Conservation (phyloP, 495 filamentous ascomycete genomes). For the Penicillium herquei region DNA sequence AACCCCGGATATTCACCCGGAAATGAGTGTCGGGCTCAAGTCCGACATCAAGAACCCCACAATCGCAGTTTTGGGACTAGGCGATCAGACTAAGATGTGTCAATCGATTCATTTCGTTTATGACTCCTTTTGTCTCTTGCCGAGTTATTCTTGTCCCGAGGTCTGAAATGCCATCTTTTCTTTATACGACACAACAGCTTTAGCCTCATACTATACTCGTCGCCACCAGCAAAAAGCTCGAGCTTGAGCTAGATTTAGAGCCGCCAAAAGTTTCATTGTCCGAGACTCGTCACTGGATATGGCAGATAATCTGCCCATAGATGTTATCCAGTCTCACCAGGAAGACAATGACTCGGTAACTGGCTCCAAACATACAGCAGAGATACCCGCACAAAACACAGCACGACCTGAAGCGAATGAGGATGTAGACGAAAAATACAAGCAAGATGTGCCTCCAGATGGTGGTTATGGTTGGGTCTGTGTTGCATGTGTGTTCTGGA, state of each 20-base stretch:
- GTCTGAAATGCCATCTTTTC: too few species aligned
- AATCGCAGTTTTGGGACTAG: conserved; percentile 5
- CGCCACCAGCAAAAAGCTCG: conserved; percentile 4
- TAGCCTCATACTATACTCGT: background rate
- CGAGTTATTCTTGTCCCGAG: background rate
- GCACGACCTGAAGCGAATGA: conserved; percentile 18
- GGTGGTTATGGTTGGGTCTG: conserved; percentile 59
- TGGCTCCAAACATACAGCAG: conserved; percentile 4
- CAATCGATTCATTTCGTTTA: background rate
- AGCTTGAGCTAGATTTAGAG: background rate
- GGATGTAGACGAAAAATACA: conserved; percentile 29
- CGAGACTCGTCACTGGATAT: conserved; percentile 12
- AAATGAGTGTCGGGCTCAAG: conserved; percentile 8
- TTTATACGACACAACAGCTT: background rate
- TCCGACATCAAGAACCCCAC: conserved; percentile 7
- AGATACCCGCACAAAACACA: conserved; percentile 4
- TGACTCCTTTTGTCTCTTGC: background rate
- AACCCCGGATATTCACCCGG: background rate
- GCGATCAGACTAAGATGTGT: conserved; percentile 1
- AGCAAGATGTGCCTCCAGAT: conserved; percentile 45
- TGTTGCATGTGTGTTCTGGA: conserved; percentile 48
- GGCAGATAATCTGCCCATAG: conserved; percentile 37
- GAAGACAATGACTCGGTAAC: conserved; percentile 18
- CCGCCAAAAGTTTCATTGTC: background rate
- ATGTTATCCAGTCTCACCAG: conserved; percentile 34